phyloP scores from a whole-genome alignment of 31 red algal genomes.

The Endocladia muricata region DNA sequence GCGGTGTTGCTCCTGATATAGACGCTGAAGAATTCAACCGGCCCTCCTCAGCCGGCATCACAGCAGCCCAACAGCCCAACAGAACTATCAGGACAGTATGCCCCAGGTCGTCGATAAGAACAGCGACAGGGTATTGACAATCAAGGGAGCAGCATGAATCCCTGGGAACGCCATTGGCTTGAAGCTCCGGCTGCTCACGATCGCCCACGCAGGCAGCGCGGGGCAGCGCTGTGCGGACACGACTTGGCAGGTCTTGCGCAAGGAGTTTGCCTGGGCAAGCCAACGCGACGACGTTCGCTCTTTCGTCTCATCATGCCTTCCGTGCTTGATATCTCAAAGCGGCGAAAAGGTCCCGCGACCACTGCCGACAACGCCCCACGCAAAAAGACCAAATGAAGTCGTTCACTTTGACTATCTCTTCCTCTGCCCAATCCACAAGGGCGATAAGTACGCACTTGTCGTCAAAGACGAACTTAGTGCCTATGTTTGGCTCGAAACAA shows the following conservation, averaged over 20 bases:
- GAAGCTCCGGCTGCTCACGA: too few relatives aligned
- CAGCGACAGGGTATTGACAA: not conserved
- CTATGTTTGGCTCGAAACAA: constrained; percentile 5
- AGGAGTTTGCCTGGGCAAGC: not conserved
- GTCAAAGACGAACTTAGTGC: constrained; percentile 5
- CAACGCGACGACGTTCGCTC: not conserved
- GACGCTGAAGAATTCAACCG: not conserved
- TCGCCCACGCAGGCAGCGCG: not conserved
- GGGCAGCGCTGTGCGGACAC: not conserved
- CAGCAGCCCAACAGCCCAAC: not conserved
- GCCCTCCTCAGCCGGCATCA: not conserved
- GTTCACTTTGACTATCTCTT: constrained; percentile 21
- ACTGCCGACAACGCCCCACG: not conserved
- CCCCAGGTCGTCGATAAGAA: not conserved
- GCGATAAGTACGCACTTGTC: not conserved
- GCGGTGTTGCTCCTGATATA: not conserved
- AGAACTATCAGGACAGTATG: not conserved
- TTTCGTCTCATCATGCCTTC: not conserved
- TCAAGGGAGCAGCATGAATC: not conserved
- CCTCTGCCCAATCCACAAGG: not conserved
- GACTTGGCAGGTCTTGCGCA: not conserved
- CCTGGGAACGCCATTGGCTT: not conserved
- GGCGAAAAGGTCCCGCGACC: not conserved
- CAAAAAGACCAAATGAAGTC: constrained; percentile 4
- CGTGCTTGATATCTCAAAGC: not conserved